These are phyloP conservation scores for Vinca minor DNA, from an alignment of 257 asterid species.

Conservation along the genomic window DNA sequence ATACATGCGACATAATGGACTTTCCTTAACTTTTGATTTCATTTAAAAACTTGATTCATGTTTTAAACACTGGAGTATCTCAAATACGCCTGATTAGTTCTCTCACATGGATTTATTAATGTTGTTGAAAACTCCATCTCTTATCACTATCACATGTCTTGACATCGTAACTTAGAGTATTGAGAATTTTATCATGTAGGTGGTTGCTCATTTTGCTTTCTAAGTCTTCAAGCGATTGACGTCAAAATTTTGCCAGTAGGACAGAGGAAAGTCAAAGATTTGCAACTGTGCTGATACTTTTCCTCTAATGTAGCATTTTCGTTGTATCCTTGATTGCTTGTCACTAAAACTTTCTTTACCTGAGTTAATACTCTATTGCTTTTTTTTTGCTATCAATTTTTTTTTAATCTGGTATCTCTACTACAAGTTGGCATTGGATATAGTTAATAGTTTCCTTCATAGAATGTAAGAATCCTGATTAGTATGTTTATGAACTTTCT, in stretches of 20 bases:
- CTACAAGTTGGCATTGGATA: background rate
- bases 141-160: background rate
- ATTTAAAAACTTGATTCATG: background rate
- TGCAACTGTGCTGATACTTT: background rate
- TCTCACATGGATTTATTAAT: background rate
- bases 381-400: background rate
- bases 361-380: background rate
- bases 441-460: background rate
- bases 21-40: background rate
- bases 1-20: background rate
- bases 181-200: background rate
- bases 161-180: background rate
- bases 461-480: background rate
- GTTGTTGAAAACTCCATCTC: background rate
- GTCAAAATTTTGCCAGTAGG: background rate
- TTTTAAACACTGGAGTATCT: background rate
- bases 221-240: background rate
- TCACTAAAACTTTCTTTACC: background rate
- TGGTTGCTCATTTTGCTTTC: background rate
- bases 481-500: background rate
- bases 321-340: background rate
- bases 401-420: background rate
- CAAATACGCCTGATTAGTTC: background rate
- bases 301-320: background rate
- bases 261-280: background rate